Base-by-base conservation (phyloP, 2,329 filamentous ascomycete species). In the Sclerotiophoma versabilis region DNA sequence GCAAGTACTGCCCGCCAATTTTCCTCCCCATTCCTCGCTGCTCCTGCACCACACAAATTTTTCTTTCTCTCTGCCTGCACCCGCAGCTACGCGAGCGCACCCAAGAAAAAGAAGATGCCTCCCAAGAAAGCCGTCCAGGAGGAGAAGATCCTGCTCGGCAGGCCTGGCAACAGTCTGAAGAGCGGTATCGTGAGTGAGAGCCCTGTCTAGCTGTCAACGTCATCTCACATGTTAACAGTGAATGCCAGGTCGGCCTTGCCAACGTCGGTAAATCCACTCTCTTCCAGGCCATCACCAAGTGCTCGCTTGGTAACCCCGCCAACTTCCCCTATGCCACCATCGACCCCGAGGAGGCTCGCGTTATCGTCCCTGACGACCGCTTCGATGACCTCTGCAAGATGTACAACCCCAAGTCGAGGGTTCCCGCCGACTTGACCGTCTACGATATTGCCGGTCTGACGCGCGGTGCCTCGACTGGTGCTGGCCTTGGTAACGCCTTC, bases 261-360 rank as follows among this genome's bases (percentile, higher is more conserved):
- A 99, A 99, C 79, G 96, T 99, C 70, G 95, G 95, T 79, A 99
- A 99, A 83, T 99, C 95, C 65, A 99, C 96, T 27, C 87, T 99
- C 71, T 99, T 99, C 87, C 96, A 99, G 84, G 92, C 95, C 75
- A 97, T 99, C 80, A 99, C 95, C 76, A 98, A 97, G 84, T 96
- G 90, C 79, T 87, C 87, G 64, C 88, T 99, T 72, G 95, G 96
- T 81, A 99, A 98, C 83, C 96, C 96, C 71, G 95, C 95, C 82
- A 99, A 99, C 82, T 99, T 98, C 77, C 95, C 95, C 50, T 99
- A 96, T 83, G 95, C 95, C 75, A 99, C 95, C 71, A 99, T 99
- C 79, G 93, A 99, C 68, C 95, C 95, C 41, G 96, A 99, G 83
- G 95, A 99, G 82, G 92, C 95, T 62, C 92, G 93, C 69, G 95